These are phyloP conservation scores for Cucurbitaria berberidis DNA, from an alignment of 2,329 filamentous ascomycete genomes.

Conservation along the genomic window DNA sequence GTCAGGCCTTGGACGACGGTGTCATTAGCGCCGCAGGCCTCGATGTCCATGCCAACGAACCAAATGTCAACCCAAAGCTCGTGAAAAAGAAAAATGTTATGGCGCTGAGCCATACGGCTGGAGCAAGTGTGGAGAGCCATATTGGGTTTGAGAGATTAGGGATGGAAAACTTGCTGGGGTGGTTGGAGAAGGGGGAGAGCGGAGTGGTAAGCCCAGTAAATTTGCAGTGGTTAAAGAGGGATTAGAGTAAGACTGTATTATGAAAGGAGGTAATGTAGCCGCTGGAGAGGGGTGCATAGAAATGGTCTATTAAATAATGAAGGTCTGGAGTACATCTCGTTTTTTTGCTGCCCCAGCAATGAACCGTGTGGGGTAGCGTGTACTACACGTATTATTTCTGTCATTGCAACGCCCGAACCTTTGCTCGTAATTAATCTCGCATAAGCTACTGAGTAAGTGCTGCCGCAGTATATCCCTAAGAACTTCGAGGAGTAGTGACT, in stretches of 20 bases:
- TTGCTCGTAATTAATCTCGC: too few species aligned
- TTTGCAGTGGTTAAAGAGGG: conserved; percentile 56
- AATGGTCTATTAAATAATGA: too few species aligned
- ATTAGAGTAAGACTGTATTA: not conserved
- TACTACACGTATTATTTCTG: too few species aligned
- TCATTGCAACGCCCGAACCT: too few species aligned
- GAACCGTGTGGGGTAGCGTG: too few species aligned
- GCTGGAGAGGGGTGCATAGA: too few species aligned
- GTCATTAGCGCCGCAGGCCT: conserved; percentile 62
- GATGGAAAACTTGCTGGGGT: conserved; percentile 70
- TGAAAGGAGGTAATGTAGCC: too few species aligned
- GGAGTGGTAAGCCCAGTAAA: conserved; percentile 69
- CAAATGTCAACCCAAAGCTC: conserved; percentile 59
- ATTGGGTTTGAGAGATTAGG: conserved; percentile 70
- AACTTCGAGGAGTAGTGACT: too few species aligned
- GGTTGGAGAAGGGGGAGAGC: conserved; percentile 57
- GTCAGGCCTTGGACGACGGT: conserved; percentile 62
- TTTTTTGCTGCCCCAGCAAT: too few species aligned
- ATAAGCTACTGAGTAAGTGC: too few species aligned
- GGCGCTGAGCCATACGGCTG: conserved; percentile 71
- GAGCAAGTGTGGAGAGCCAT: conserved; percentile 70
- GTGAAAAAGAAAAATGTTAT: conserved; percentile 56
- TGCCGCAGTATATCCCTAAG: too few species aligned
- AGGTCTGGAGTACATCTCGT: too few species aligned
- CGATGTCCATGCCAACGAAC: conserved; percentile 70